phyloP scores from a whole-genome alignment of 805 yeast species.

The Komagataella mondaviorum region DNA sequence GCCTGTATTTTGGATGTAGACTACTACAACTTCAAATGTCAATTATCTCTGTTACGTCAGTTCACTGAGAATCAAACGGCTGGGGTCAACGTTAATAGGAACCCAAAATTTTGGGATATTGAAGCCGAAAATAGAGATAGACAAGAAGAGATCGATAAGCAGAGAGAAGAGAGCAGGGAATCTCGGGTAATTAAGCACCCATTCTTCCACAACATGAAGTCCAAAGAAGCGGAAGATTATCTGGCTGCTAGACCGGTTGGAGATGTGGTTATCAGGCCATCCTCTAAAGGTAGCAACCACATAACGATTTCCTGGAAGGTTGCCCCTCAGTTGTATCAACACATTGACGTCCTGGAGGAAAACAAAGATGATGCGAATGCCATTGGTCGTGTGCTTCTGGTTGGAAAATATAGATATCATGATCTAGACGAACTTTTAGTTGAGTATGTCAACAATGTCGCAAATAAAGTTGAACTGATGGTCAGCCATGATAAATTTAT shows the following conservation, averaged over 20 bases:
- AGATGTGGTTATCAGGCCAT: constrained; percentile 87
- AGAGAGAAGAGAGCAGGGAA: constrained; percentile 52
- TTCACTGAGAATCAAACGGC: constrained; percentile 42
- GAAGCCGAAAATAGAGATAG: constrained; percentile 59
- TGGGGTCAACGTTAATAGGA: constrained; percentile 23
- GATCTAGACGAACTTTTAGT: constrained; percentile 92
- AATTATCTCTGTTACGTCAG: constrained; percentile 52
- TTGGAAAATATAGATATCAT: constrained; percentile 58
- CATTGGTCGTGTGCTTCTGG: constrained; percentile 43
- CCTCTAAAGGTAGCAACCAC: constrained; percentile 79
- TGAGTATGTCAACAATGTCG: constrained; percentile 73
- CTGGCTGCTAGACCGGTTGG: constrained; percentile 85
- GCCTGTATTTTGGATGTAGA: constrained; percentile 64
- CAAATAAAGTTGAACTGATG: constrained; percentile 75
- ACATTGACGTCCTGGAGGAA: constrained; percentile 72
- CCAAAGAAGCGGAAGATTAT: constrained; percentile 84
- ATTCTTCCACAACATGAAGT: constrained; percentile 69
- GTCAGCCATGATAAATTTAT: constrained; percentile 80
- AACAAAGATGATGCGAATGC: constrained; percentile 52
- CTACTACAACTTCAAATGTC: constrained; percentile 64
- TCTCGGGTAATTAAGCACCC: constrained; percentile 85
- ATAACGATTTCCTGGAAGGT: constrained; percentile 95
- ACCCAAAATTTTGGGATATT: constrained; percentile 67
- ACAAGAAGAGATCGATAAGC: constrained; percentile 42
- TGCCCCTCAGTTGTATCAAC: constrained; percentile 82